Percentiles rank a stretch among this genome's conserved stretches.
Conservation (phyloP, 108 stramenopile genomes). For the Nitzschia palea region DNA sequence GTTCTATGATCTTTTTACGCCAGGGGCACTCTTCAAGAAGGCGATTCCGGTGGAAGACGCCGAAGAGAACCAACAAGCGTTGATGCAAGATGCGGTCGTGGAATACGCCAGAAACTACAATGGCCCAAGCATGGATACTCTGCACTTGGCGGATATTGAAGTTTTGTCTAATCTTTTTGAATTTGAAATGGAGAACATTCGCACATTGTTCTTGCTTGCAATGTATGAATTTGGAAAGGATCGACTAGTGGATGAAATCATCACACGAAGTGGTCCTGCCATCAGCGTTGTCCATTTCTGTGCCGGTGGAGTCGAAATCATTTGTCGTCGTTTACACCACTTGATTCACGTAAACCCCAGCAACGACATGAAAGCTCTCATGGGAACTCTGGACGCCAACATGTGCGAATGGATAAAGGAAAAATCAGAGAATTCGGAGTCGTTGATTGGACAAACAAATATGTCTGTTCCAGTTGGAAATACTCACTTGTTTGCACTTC, state of each 20-base stretch:
- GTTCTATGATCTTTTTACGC: slow-evolving; percentile 52
- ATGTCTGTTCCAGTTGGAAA: slow-evolving; percentile 43
- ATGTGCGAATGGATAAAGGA: slow-evolving; percentile 70
- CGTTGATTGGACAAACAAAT: slow-evolving; percentile 17
- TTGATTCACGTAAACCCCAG: slow-evolving; percentile 44
- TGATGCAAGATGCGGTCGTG: slow-evolving; percentile 68
- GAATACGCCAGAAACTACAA: slow-evolving; percentile 41
- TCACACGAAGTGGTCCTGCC: slow-evolving; percentile 39
- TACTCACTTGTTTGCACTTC: slow-evolving; percentile 66
- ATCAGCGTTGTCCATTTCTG: slow-evolving; percentile 54
- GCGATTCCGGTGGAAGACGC: slow-evolving; percentile 34
- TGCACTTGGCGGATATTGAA: slow-evolving; percentile 61
- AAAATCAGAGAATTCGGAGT: slow-evolving; percentile 46
- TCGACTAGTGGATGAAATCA: slow-evolving; percentile 56
- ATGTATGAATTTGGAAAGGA: slow-evolving; percentile 81
- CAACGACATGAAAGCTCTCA: slow-evolving; percentile 50
- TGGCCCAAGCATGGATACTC: slow-evolving; percentile 45
- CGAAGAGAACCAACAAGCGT: slow-evolving; percentile 45
- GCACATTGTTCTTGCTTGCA: slow-evolving; percentile 68
- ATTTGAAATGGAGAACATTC: slow-evolving; percentile 53
- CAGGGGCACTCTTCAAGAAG: slow-evolving; percentile 46
- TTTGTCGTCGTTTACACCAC: slow-evolving; percentile 60
- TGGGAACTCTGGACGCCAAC: slow-evolving; percentile 75
- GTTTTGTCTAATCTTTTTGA: slow-evolving; percentile 59
- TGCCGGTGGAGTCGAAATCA: slow-evolving; percentile 59